phyloP scores from a whole-genome alignment of 2,329 filamentous ascomycete species.

The Whalleya microplaca region DNA sequence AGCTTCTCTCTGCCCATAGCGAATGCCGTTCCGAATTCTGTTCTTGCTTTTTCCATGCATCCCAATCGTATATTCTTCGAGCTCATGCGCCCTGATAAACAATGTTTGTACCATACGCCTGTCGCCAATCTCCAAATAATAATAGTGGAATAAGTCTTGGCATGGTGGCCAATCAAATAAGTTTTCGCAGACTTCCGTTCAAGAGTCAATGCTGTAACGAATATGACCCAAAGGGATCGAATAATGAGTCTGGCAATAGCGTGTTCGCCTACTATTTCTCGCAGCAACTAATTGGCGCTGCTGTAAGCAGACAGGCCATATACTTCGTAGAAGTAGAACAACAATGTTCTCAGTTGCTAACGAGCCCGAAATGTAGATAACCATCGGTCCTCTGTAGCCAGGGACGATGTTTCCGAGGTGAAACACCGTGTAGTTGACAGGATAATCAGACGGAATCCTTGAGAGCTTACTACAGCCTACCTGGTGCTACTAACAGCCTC shows the following conservation, averaged over 20 bases:
- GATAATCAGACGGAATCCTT: background rate
- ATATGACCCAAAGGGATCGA: background rate
- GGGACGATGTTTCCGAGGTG: background rate
- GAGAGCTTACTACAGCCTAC: conserved; percentile 16
- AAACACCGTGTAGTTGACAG: background rate
- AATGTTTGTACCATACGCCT: conserved; percentile 15
- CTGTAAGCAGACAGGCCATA: conserved; percentile 14
- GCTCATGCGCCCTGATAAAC: conserved; percentile 4
- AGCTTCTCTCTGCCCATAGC: background rate
- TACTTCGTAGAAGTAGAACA: conserved; percentile 17
- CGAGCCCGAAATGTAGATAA: background rate
- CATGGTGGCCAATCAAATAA: conserved; percentile 5
- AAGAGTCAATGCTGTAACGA: conserved; percentile 2
- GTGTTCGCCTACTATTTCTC: background rate
- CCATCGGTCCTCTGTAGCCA: background rate
- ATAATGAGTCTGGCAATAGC: conserved; percentile 1
- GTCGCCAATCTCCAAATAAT: conserved; percentile 7
- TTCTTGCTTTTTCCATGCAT: conserved; percentile 12
- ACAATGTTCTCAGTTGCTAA: conserved; percentile 17
- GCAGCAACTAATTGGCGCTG: conserved; percentile 4
- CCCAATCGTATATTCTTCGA: conserved; percentile 16
- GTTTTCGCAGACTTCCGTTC: conserved; percentile 8
- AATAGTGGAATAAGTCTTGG: conserved; percentile 7
- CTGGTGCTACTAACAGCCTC: conserved; percentile 28
- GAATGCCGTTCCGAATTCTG: conserved; percentile 11